A percentile compares a stretch with the other conserved stretches of the same genome.
Conservation (phyloP, 2,329 filamentous ascomycete genomes). For the Meredithiella fracta region DNA sequence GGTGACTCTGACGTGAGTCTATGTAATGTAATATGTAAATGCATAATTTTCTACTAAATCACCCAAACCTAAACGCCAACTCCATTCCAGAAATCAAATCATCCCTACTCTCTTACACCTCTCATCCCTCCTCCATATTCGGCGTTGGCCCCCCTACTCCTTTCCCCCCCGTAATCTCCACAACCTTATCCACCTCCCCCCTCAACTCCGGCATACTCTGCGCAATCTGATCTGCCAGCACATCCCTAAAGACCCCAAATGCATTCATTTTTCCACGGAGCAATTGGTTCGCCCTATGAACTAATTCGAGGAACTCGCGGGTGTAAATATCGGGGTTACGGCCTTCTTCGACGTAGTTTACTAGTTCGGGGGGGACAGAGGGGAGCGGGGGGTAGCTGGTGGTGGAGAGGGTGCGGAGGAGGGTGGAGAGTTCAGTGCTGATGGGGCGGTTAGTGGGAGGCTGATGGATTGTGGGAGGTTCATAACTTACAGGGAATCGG, state of each 20-base stretch:
- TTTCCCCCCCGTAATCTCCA: conserved; percentile 27
- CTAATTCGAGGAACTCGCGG: conserved; percentile 55
- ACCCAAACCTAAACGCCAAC: background rate
- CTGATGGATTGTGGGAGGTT: background rate
- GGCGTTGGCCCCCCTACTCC: conserved; percentile 1
- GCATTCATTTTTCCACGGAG: conserved; percentile 48
- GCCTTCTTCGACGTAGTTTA: conserved; percentile 53
- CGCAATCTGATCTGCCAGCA: conserved; percentile 42
- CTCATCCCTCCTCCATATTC: conserved; percentile 1
- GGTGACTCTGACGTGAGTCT: no score
- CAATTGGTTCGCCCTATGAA: conserved; percentile 48
- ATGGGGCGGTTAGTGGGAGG: background rate
- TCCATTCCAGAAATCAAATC: background rate
- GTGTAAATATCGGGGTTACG: conserved; percentile 62
- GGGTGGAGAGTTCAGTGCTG: background rate
- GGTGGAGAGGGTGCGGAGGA: background rate
- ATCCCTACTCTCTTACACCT: background rate
- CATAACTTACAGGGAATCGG: conserved; percentile 34
- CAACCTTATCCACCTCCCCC: conserved; percentile 34
- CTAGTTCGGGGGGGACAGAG: conserved; percentile 42
- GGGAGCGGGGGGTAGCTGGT: conserved; percentile 24
- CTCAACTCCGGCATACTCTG: conserved; percentile 42
- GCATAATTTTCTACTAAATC: no score
- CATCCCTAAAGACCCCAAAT: conserved; percentile 44
- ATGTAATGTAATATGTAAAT: no score